phyloP scores from a whole-genome alignment of 1,284 basidiomycete genomes.

The Rhodotorula mucilaginosa region DNA sequence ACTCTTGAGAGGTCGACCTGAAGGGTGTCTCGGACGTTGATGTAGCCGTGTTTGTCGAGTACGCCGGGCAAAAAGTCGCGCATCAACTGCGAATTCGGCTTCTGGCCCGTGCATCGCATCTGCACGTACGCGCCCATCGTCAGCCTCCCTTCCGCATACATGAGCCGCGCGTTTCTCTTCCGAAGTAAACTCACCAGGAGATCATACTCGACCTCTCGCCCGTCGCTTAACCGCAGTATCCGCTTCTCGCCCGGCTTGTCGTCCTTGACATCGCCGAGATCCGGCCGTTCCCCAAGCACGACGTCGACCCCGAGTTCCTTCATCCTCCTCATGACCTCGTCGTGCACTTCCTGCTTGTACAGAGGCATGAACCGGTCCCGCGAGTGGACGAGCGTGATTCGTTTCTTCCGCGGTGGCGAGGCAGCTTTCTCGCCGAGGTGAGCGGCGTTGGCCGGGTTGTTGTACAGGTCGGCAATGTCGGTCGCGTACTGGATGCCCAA shows the following conservation, averaged over 20 bases:
- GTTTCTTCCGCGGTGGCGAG: conserved; percentile 33
- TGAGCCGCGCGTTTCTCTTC: too few relatives aligned
- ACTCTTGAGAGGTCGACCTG: conserved; percentile 35
- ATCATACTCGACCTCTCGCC: conserved; percentile 62
- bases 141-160: too few relatives aligned
- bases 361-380: conserved; percentile 60
- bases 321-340: conserved; percentile 45
- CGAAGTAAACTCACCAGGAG: conserved; percentile 56
- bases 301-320: conserved; percentile 51
- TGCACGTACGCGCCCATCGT: conserved; percentile 42
- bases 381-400: conserved; percentile 67
- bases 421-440: conserved; percentile 10
- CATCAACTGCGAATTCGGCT: conserved; percentile 65
- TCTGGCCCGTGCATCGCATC: conserved; percentile 74
- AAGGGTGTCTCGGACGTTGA: conserved; percentile 44
- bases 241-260: conserved; percentile 22
- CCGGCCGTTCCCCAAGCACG: conserved; percentile 50
- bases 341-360: conserved; percentile 61
- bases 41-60: conserved; percentile 56
- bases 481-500: conserved; percentile 62
- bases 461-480: conserved; percentile 63
- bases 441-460: conserved; percentile 43
- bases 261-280: conserved; percentile 45
- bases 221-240: conserved; percentile 49
- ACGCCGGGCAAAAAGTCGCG: conserved; percentile 55